Evolutionary conservation across 179 eudicot genomes (phyloP).

Genomic region (Corrigiola litoralis): DNA sequence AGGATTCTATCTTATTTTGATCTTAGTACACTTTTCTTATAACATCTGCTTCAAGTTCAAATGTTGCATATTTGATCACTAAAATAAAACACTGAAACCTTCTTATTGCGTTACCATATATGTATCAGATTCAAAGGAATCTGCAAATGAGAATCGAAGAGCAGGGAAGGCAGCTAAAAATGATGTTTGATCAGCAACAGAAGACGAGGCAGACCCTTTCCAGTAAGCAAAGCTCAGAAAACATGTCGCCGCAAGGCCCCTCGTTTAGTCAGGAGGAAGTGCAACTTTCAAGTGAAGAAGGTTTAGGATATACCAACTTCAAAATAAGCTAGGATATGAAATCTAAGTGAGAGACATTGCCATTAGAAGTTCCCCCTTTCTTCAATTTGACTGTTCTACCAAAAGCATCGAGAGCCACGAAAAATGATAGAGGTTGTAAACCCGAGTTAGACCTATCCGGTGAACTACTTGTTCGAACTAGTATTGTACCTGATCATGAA

Average conservation of each 20-base stretch:
- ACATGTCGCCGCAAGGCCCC: constrained; percentile 21
- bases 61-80: no score
- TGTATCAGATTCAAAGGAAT: constrained; percentile 57
- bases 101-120: no score
- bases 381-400: no score
- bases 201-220: constrained; percentile 27
- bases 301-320: constrained; percentile 28
- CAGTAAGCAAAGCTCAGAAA: constrained; percentile 29
- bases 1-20: no score
- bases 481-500: not conserved
- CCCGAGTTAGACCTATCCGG: not conserved
- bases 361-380: not conserved
- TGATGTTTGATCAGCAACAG: constrained; percentile 75
- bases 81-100: no score
- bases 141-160: constrained; percentile 81
- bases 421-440: not conserved
- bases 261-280: constrained; percentile 30
- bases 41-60: no score
- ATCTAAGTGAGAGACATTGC: no score
- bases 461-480: not conserved
- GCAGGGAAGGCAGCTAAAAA: constrained; percentile 70
- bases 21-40: no score
- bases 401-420: constrained; percentile 7
- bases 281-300: constrained; percentile 32
- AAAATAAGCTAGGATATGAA: constrained; percentile 48